Evolutionary conservation across 2,329 filamentous ascomycete species (phyloP).

Genomic region (Cladophialophora psammophila): DNA sequence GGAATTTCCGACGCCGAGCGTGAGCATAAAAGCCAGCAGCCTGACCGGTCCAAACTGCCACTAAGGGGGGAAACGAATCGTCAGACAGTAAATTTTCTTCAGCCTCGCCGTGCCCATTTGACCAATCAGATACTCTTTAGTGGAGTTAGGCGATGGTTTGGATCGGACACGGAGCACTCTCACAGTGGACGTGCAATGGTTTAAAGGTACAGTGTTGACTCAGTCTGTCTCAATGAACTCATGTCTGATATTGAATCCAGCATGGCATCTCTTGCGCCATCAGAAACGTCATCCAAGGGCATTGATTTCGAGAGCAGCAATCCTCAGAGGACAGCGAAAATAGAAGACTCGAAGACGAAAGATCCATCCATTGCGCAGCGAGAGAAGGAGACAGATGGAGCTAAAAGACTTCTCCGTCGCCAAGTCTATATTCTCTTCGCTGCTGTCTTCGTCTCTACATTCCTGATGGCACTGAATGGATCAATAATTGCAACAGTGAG

Average conservation of each 20-base stretch:
- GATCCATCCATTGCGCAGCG: background rate
- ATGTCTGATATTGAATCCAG: too few relatives aligned
- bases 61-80: background rate
- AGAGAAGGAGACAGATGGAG: background rate
- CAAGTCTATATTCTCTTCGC: slow-evolving; percentile 42
- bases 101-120: background rate
- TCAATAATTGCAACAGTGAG: slow-evolving; percentile 61
- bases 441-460: slow-evolving; percentile 54
- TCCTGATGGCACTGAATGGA: slow-evolving; percentile 60
- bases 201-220: background rate
- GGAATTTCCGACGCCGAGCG: slow-evolving; percentile 1
- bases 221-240: background rate
- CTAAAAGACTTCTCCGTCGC: slow-evolving; percentile 12
- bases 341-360: background rate
- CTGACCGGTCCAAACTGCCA: background rate
- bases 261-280: background rate
- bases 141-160: background rate
- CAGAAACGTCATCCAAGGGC: background rate
- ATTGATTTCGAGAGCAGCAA: background rate
- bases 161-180: slow-evolving; percentile 6
- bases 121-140: background rate
- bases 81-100: background rate
- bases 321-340: background rate
- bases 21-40: background rate
- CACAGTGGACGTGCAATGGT: background rate